These are phyloP conservation scores for Trichosphaerium sp. DNA, from an alignment of 78 protist genomes.

Conservation along the genomic window DNA sequence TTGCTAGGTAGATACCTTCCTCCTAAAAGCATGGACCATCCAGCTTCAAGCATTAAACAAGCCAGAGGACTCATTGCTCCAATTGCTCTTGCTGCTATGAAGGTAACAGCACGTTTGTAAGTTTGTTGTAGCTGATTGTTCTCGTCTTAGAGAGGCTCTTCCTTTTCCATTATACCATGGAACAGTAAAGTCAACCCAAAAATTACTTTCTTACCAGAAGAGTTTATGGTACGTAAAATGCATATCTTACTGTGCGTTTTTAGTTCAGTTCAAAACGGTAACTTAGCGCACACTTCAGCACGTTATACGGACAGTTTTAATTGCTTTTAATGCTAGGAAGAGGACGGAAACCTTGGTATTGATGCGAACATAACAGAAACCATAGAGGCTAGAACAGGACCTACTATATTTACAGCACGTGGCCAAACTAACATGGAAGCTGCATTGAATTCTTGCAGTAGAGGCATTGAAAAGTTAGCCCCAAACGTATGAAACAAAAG, in stretches of 20 bases:
- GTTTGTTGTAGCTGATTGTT: too few species aligned
- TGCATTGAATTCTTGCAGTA: too few species aligned
- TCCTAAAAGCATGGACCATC: background rate
- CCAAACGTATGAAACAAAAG: too few species aligned
- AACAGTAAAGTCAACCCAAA: background rate
- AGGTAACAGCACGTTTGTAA: too few species aligned
- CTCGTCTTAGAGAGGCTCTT: background rate
- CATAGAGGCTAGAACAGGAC: background rate
- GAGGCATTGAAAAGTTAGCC: too few species aligned
- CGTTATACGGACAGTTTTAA: too few species aligned
- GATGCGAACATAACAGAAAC: background rate
- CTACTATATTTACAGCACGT: background rate
- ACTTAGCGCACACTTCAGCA: too few species aligned
- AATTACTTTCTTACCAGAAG: background rate
- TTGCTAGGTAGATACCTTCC: too few species aligned
- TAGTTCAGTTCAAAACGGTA: background rate
- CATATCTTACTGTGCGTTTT: background rate
- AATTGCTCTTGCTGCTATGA: too few species aligned
- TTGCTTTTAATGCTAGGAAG: background rate
- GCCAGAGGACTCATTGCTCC: too few species aligned
- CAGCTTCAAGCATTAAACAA: background rate
- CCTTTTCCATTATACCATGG: background rate
- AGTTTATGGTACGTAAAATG: background rate
- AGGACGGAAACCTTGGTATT: background rate
- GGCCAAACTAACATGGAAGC: conserved; percentile 2